Evolutionary conservation across 2,329 filamentous ascomycete genomes (phyloP).

Genomic region (Parascedosporium putredinis): DNA sequence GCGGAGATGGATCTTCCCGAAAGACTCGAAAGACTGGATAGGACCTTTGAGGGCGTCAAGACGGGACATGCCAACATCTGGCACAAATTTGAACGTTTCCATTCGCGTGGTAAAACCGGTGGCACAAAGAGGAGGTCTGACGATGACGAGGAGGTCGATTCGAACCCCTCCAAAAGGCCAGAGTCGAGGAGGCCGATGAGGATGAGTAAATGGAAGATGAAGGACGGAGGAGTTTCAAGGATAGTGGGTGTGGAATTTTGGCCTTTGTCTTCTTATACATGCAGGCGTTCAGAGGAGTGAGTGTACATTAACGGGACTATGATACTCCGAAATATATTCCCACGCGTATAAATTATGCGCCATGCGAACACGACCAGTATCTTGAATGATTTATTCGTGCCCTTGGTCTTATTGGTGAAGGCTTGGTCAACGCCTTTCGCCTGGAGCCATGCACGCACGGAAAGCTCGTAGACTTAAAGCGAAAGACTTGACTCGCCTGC

Average conservation of each 20-base stretch:
- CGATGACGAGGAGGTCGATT: conserved; percentile 16
- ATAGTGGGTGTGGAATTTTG: too few species aligned
- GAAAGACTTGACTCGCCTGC: too few species aligned
- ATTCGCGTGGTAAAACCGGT: conserved; percentile 9
- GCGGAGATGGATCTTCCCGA: conserved; percentile 59
- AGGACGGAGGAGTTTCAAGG: neutral
- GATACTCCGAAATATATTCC: neutral
- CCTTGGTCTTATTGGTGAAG: too few species aligned
- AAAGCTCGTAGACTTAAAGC: too few species aligned
- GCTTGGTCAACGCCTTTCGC: too few species aligned
- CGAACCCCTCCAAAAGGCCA: conserved; percentile 31
- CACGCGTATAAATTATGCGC: neutral
- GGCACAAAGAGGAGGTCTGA: conserved; percentile 31
- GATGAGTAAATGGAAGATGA: neutral
- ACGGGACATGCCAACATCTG: conserved; percentile 63
- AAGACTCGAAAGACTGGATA: conserved; percentile 60
- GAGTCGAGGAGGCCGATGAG: conserved; percentile 22
- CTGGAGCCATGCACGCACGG: too few species aligned
- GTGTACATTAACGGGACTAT: neutral
- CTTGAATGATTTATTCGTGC: too few species aligned
- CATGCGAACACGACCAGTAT: too few species aligned
- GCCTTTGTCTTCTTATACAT: neutral
- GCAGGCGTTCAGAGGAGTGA: neutral
- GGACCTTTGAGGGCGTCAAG: conserved; percentile 57
- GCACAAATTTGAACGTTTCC: neutral